Evolutionary conservation across 768 basidiomycete species (phyloP), one percentile per base, ranked within the genome.

Genomic region (Hortiboletus campestris): DNA sequence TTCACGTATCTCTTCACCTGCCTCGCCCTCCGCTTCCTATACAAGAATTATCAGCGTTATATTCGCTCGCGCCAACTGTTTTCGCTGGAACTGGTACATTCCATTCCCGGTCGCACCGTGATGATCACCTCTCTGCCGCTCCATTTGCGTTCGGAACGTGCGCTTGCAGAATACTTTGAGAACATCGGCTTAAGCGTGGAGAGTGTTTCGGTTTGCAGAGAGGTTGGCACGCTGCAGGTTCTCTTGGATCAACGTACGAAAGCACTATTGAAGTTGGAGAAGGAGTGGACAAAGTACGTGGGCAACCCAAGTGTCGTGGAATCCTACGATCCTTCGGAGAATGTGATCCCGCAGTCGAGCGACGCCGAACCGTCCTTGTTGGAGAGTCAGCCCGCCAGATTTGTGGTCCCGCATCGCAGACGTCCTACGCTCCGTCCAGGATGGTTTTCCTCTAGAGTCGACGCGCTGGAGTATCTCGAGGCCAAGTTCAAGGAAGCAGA

Each of bases 1-100:
- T 97, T 98, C 80, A 94, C 96, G 1, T 97, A 95, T 71, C 76
- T 96, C 46, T 97, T 98, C 80, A 94, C 94, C 4, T 68, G 86
- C 50, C 84, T 98, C 49, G 82, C 93, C 2, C 81, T 98, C 53
- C 86, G 85, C 57, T 91, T 91, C 74, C 84, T 96, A 49, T 86
- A 93, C 77, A 83, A 84, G 59, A 97, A 95, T 70, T 98, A 94
- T 70, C 80, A 84, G 38, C 84, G 88, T 22, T 97, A 94, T 75
- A 82, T 98, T 54, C 88, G 88, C 22, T 85, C 92, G 0, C 85
- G 97, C 2, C 97, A 98, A 67, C 81, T 97, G 12, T 98, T 95
- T 74, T 91, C 92, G 0, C 78, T 99, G 35, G 94, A 98, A 68
- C 84, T 97, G 17, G 94, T 95, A 13, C 94, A 97, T 65, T 95